These are phyloP conservation scores for Populus tomentosa DNA, from an alignment of 441 rosid genomes.

Conservation along the genomic window DNA sequence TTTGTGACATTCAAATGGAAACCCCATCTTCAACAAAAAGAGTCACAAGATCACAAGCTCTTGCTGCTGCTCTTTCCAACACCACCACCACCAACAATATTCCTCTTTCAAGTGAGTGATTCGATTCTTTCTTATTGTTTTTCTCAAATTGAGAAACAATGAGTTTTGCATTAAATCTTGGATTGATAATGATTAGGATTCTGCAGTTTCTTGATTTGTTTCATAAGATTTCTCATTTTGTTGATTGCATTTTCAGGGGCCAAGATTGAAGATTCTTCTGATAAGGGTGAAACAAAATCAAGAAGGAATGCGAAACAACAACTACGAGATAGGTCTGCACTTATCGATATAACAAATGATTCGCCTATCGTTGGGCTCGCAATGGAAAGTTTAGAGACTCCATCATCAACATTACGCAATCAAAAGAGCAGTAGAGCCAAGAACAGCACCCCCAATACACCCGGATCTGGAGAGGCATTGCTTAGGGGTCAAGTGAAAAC, in stretches of 20 bases:
- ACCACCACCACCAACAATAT: slow-evolving; percentile 16
- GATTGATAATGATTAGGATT: neutral
- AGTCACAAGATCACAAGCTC: slow-evolving; percentile 39
- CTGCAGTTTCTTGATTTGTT: neutral
- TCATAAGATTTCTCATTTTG: neutral
- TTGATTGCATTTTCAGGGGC: slow-evolving; percentile 22
- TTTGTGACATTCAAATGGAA: slow-evolving; percentile 37
- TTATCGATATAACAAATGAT: slow-evolving; percentile 79
- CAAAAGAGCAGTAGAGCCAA: slow-evolving; percentile 32
- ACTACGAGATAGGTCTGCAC: slow-evolving; percentile 45
- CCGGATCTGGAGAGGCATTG: slow-evolving; percentile 88
- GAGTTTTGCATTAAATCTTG: neutral
- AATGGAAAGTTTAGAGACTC: slow-evolving; percentile 43
- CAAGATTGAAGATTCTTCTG: slow-evolving; percentile 49
- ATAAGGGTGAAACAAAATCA: slow-evolving; percentile 33
- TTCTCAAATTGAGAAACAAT: neutral
- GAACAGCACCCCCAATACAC: slow-evolving; percentile 36
- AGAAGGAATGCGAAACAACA: slow-evolving; percentile 33
- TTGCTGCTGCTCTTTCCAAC: slow-evolving; percentile 9
- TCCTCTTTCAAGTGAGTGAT: slow-evolving; percentile 40
- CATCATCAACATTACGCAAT: slow-evolving; percentile 51
- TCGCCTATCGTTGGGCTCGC: slow-evolving; percentile 90
- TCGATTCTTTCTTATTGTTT: neutral
- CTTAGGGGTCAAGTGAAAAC: slow-evolving; percentile 81
- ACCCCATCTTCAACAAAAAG: slow-evolving; percentile 52